These are phyloP conservation scores for Cardamine chenopodiifolia DNA, from an alignment of 345 rosid genomes.

Conservation along the genomic window DNA sequence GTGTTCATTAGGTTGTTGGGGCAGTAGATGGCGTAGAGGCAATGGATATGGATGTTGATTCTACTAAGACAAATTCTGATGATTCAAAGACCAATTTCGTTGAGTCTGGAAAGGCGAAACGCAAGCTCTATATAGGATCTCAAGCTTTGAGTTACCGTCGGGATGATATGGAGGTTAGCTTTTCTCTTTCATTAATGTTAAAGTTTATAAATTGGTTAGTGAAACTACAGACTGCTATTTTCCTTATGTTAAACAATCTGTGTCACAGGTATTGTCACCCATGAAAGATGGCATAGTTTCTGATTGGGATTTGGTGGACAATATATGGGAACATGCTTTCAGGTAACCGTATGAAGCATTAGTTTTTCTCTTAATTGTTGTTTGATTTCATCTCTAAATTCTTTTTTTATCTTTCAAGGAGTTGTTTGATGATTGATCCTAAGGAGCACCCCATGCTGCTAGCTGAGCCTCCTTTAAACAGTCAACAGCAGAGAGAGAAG, in stretches of 20 bases:
- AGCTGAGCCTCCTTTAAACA: conserved; percentile 90
- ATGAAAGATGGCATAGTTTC: conserved; percentile 88
- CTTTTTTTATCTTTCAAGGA: conserved; percentile 48
- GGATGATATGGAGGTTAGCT: conserved; percentile 90
- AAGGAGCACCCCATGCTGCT: conserved; percentile 98
- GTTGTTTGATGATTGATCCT: conserved; percentile 93
- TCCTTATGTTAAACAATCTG: neutral
- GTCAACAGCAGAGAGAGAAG: conserved; percentile 95
- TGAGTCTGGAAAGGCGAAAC: conserved; percentile 70
- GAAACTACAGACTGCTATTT: neutral
- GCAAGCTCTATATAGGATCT: conserved; percentile 84
- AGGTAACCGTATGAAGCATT: conserved; percentile 46
- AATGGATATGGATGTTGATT: conserved; percentile 80
- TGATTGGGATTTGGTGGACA: conserved; percentile 96
- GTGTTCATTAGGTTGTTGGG: conserved; percentile 78
- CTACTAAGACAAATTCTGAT: conserved; percentile 46
- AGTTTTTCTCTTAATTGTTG: conserved; percentile 6
- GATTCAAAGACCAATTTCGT: conserved; percentile 54
- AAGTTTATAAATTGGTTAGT: neutral
- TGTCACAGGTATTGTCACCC: conserved; percentile 72
- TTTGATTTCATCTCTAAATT: conserved; percentile 14
- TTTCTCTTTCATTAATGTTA: conserved; percentile 12
- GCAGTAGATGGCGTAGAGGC: conserved; percentile 72
- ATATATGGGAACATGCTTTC: conserved; percentile 97
- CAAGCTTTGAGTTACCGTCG: conserved; percentile 87